Base-by-base conservation (phyloP, 352 stramenopile species). In the Plasmopara muralis region DNA sequence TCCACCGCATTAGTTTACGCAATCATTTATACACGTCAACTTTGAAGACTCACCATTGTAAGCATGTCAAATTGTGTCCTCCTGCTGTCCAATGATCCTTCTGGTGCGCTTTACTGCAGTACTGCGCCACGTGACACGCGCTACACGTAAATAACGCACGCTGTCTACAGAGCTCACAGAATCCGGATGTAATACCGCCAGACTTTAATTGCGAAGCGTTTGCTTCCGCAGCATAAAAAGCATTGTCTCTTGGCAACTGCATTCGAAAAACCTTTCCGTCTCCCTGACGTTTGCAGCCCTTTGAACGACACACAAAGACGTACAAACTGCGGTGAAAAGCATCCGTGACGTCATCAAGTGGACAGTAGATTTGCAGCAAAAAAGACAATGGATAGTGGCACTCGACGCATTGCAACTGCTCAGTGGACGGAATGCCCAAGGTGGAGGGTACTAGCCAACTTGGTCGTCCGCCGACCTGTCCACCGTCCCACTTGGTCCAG, bases 311-410 rank as follows among this genome's bases (percentile, higher is more conserved):
- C 35, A 81, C 83, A 58, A 97, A 97, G 9, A 97, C 72, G 68
- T 97, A 97, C 16, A 97, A 55, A 15, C 71, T 93, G 55, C 93
- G 86, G 77, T 98, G 93, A 66, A 97, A 98, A 55, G 89, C 91
- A 55, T 93, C 72, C 16, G 62, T 29, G 12, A 77, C 53, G 16
- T 94, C 80, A 65, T 97, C 89, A 33, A 95, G 67, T 35, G 92
- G 92, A 53, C 87, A 96, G 57, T 98, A 98, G 50, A 97, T 82
- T 69, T 98, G 92, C 54, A 93, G 47, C 43, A 97, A 61, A 49
- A 96, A 95, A 9, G 77, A 58, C 53, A 96, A 54, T 29, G 71
- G 68, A 50, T 30, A 52, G 20, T 40, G 42, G 57, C 83, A 93
- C 25, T 69, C 67, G 0, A 15, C 5, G 50, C 85, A 93, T 31